phyloP scores from a whole-genome alignment of 257 asterid species.

The Solanum okadae region DNA sequence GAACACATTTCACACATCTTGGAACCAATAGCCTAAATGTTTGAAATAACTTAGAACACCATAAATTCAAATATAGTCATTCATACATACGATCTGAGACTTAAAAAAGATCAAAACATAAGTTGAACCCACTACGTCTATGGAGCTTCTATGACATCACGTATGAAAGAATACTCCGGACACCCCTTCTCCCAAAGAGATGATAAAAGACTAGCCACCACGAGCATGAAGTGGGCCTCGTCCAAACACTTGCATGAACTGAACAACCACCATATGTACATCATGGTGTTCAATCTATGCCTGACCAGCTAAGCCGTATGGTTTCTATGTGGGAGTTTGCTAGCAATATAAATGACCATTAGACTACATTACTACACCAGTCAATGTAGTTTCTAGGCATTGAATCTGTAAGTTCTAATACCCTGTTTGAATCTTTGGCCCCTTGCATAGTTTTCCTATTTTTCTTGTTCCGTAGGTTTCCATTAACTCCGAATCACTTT shows the following conservation, averaged over 20 bases:
- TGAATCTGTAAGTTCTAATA: not conserved
- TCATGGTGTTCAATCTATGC: not conserved
- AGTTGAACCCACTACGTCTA: not conserved
- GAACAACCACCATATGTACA: not conserved
- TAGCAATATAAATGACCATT: not conserved
- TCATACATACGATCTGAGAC: not conserved
- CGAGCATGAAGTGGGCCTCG: not conserved
- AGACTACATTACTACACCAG: not conserved
- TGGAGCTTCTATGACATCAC: not conserved
- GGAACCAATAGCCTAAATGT: not conserved
- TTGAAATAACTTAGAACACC: not conserved
- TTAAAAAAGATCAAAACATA: not conserved
- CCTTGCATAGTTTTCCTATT: not conserved
- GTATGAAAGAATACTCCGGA: not conserved
- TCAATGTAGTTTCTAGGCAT: not conserved
- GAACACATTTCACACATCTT: not conserved
- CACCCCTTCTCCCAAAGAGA: not conserved
- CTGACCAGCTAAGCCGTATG: not conserved
- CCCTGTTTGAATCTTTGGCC: not conserved
- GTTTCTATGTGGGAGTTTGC: not conserved
- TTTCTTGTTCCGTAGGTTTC: not conserved
- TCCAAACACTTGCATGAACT: not conserved
- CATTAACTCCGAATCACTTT: not conserved
- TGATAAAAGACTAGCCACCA: not conserved
- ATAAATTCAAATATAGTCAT: not conserved